These are phyloP conservation scores for Leishmania tarentolae DNA, from an alignment of 208 protist genomes.

Conservation along the genomic window DNA sequence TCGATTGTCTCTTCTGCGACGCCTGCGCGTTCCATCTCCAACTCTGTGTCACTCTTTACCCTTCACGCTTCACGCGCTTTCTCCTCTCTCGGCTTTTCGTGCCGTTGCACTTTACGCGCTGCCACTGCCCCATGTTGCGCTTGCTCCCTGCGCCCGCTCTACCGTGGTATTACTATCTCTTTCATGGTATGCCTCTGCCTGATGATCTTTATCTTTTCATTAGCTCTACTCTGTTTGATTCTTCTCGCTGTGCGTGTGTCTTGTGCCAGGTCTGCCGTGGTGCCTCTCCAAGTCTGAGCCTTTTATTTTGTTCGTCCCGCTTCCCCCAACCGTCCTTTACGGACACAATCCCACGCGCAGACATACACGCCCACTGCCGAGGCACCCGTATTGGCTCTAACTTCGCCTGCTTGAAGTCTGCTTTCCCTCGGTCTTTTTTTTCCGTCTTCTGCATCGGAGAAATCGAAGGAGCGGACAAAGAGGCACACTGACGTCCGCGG, in stretches of 20 bases:
- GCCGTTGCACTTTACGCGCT: conserved; percentile 6
- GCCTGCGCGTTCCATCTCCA: neutral
- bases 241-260: neutral
- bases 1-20: neutral
- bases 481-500: neutral
- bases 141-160: conserved; percentile 8
- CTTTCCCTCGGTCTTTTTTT: neutral
- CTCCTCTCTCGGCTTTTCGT: conserved; percentile 6
- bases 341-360: neutral
- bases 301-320: neutral
- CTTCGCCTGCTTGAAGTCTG: neutral
- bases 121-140: neutral
- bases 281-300: neutral
- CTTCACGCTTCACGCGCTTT: neutral
- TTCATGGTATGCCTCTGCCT: neutral
- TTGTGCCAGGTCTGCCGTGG: neutral
- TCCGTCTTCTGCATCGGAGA: neutral
- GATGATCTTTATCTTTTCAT: neutral
- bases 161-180: conserved; percentile 1
- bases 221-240: neutral
- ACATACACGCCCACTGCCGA: neutral
- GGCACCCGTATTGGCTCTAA: neutral
- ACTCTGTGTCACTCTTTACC: conserved; percentile 8
- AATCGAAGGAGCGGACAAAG: neutral
- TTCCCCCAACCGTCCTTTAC: neutral